Percentiles rank a stretch among this genome's conserved stretches.
Evolutionary conservation across 495 filamentous ascomycete species (phyloP).

Genomic region (Cryomyces antarcticus): DNA sequence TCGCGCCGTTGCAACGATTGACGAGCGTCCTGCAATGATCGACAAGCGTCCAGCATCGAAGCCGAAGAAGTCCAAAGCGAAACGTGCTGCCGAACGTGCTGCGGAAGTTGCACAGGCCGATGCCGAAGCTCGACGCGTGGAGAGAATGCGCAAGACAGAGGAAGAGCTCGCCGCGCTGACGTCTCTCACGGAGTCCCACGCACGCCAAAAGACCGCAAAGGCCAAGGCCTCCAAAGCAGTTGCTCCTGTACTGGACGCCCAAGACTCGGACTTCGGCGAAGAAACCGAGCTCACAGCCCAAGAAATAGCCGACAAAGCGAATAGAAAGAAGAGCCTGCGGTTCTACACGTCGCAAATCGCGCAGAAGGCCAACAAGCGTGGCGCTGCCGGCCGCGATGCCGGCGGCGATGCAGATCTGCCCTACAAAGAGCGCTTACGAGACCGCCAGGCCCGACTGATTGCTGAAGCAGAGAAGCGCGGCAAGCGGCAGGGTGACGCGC

Average conservation of each 20-base stretch:
- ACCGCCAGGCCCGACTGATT: conserved; percentile 67
- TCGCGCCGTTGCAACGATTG: neutral
- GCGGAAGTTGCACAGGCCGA: conserved; percentile 30
- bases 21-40: neutral
- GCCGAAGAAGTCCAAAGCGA: conserved; percentile 25
- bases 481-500: conserved; percentile 35
- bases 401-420: conserved; percentile 89
- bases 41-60: conserved; percentile 6
- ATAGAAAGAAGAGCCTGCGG: conserved; percentile 67
- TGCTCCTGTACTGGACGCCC: conserved; percentile 14
- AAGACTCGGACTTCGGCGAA: conserved; percentile 49
- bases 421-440: conserved; percentile 66
- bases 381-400: conserved; percentile 55
- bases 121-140: conserved; percentile 32
- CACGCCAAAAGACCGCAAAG: conserved; percentile 16
- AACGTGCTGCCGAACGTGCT: conserved; percentile 27
- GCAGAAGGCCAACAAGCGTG: conserved; percentile 75
- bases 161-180: conserved; percentile 49
- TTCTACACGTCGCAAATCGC: conserved; percentile 96
- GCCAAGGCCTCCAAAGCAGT: conserved; percentile 14
- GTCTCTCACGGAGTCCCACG: conserved; percentile 17
- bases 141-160: conserved; percentile 34
- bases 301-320: conserved; percentile 64
- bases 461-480: conserved; percentile 72
- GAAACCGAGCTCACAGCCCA: conserved; percentile 35